Evolutionary conservation across 257 asterid species (phyloP).

Genomic region (Nicotiana paniculata): DNA sequence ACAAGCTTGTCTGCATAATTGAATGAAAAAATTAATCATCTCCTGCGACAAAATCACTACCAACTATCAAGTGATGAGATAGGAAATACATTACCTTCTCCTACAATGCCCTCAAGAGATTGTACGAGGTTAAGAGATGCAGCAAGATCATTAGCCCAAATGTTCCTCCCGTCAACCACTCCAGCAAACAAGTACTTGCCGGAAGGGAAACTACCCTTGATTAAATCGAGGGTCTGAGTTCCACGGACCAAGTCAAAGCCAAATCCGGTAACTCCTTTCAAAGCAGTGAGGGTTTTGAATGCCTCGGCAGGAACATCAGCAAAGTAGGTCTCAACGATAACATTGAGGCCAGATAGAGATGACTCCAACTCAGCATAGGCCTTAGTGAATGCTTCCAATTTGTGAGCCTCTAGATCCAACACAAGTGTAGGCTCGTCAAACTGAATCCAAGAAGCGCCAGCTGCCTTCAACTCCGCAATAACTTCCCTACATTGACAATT

Average conservation of each 20-base stretch:
- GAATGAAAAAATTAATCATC: not conserved
- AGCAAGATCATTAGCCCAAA: constrained; percentile 92
- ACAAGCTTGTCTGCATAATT: constrained; percentile 72
- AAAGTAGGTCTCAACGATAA: constrained; percentile 41
- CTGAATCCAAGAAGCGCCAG: constrained; percentile 45
- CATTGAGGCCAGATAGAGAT: constrained; percentile 44
- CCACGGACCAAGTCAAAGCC: constrained; percentile 77
- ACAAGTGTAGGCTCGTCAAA: constrained; percentile 50
- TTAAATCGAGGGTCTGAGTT: constrained; percentile 61
- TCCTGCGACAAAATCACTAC: not conserved
- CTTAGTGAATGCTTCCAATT: constrained; percentile 39
- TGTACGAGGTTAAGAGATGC: constrained; percentile 57
- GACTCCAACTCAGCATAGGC: constrained; percentile 38
- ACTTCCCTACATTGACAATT: constrained; percentile 31
- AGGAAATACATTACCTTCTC: constrained; percentile 51
- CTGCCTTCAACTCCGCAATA: constrained; percentile 38
- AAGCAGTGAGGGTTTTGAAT: constrained; percentile 42
- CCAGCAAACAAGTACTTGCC: constrained; percentile 95
- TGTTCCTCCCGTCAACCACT: constrained; percentile 96
- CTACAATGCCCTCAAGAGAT: constrained; percentile 75
- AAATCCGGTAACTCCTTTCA: constrained; percentile 40
- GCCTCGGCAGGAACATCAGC: constrained; percentile 52
- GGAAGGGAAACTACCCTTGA: constrained; percentile 75
- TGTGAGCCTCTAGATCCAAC: constrained; percentile 44
- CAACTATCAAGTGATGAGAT: not conserved